Evolutionary conservation across 1,284 basidiomycete species (phyloP), one percentile per base, ranked within the genome.

Genomic region (Hypsizygus ulmarius): DNA sequence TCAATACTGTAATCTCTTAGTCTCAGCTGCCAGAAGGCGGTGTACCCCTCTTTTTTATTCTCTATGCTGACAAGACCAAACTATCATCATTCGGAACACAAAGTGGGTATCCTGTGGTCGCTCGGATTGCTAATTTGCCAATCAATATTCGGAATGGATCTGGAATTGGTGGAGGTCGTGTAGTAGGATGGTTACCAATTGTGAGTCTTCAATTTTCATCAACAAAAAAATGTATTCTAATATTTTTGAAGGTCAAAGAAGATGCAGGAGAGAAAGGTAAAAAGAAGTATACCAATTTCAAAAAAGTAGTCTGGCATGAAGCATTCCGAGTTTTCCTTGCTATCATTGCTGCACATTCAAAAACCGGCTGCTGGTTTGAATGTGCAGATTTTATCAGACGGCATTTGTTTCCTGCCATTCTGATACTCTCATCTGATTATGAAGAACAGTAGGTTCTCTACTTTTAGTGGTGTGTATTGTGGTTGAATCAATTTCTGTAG

Each of bases 61-160:
- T 74, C 0, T 74, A 71, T 62, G 64, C 70, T 5, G 66, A 74
- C 51, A 73, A 73, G 50, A 66, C 67, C 14, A 66, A 65, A 19
- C 58, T 74, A 0, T 72, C 69, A 0, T 60, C 60, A 1, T 71
- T 71, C 56, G 65, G 67, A 0, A 66, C 58, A 0, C 53, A 52
- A 8, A 67, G 70, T 37, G 68, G 61, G 0, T 71, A 73, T 53
- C 68, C 69, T 0, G 61, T 73, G 0, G 57, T 74, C 9, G 66
- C 58, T 0, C 49, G 58, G 3, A 57, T 61, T 46, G 59, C 51
- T 0, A 69, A 73, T 47, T 52, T 73, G 0, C 64, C 66, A 1
- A 28, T 45, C 0, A 33, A 66, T 2, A 60, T 73, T 9, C 38
- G 59, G 4, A 72, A 73, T 59, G 50, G 68, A 3, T 39, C 56